Base-by-base conservation (phyloP, 176 grass and related monocot species). In the Carex pumila region DNA sequence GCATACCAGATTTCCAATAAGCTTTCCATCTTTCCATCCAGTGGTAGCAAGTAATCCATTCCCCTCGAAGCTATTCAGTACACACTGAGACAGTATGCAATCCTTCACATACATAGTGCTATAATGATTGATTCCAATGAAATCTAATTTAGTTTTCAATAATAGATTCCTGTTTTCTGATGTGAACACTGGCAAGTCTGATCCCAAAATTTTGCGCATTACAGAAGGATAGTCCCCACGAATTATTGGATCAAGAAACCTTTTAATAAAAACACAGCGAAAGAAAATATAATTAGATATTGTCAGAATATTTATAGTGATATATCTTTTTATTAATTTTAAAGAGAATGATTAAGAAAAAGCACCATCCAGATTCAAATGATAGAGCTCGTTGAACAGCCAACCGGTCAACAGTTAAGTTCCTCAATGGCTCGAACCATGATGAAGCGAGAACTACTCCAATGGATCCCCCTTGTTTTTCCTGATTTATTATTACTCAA, bases 41-140 rank as follows among this genome's bases (percentile, higher is more conserved):
- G 81, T 71, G 30, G 63, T 79, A 66, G 68, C 60, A 72, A 94
- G 62, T 71, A 89, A 86, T 84, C 87, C 87, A 62, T 87, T 81
- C 17, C 59, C 85, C 31, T 54, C 41, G 11, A 89, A 88, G 52
- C 31, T 65, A 56, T 87, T 71, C 54, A 78, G 62, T 49, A 79
- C 53, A 32, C 89, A 94, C 19, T 25, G 34, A 84, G 85, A 89
- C 53, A 73, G 56, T 29, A 86, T 90, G 79, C 92, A 90, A 75
- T 91, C 89, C 75, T 90, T 86, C 12, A 84, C 53, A 56, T 94
- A 94, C 5, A 75, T 14, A 87, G 84, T 87, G 14, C 78, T 66
- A 37, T 91, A 94, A 78, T 94, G 92, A 57, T 94, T 94, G 37
- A 91, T 66, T 36, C 89, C 92, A 22, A 94, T 84, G 71, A 91